These are phyloP conservation scores for Sungouiella thailandica DNA, from an alignment of 805 yeast genomes.

Conservation along the genomic window DNA sequence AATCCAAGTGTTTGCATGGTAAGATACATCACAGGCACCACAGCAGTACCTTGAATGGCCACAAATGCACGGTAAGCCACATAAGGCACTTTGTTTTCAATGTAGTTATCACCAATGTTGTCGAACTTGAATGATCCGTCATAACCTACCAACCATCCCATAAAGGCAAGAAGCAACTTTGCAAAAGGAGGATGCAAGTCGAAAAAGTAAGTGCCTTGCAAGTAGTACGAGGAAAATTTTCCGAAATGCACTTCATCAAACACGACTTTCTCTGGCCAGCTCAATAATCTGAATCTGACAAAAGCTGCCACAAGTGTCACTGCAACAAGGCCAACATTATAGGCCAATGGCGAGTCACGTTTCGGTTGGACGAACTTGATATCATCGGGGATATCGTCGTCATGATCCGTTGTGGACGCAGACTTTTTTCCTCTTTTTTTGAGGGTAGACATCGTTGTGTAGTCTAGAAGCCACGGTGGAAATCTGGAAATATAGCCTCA, in stretches of 20 bases:
- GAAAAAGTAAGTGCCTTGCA: slow-evolving; percentile 87
- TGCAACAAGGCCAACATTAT: slow-evolving; percentile 29
- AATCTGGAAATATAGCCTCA: too few species aligned
- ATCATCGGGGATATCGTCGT: slow-evolving; percentile 1
- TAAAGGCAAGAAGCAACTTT: slow-evolving; percentile 82
- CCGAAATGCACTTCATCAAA: slow-evolving; percentile 89
- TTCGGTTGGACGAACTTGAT: slow-evolving; percentile 1
- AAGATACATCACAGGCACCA: slow-evolving; percentile 77
- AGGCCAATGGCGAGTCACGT: slow-evolving; percentile 26
- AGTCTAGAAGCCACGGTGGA: neutral
- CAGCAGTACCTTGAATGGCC: slow-evolving; percentile 76
- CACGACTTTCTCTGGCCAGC: slow-evolving; percentile 69
- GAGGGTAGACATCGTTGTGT: slow-evolving; percentile 21
- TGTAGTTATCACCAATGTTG: slow-evolving; percentile 78
- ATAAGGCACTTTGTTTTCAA: slow-evolving; percentile 77
- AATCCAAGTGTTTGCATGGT: slow-evolving; percentile 84
- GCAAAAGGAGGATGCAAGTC: slow-evolving; percentile 99
- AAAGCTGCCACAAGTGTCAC: slow-evolving; percentile 41
- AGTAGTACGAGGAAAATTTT: slow-evolving; percentile 77
- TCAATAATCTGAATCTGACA: slow-evolving; percentile 57
- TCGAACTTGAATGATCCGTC: slow-evolving; percentile 92
- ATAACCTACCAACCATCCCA: slow-evolving; percentile 86
- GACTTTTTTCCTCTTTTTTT: slow-evolving; percentile 25
- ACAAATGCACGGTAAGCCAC: slow-evolving; percentile 74
- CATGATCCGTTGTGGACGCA: slow-evolving; percentile 3